Percentiles rank a stretch among this genome's conserved stretches.
Evolutionary conservation across 148 eudicot genomes (phyloP).

Genomic region (Amaranthus cruentus): DNA sequence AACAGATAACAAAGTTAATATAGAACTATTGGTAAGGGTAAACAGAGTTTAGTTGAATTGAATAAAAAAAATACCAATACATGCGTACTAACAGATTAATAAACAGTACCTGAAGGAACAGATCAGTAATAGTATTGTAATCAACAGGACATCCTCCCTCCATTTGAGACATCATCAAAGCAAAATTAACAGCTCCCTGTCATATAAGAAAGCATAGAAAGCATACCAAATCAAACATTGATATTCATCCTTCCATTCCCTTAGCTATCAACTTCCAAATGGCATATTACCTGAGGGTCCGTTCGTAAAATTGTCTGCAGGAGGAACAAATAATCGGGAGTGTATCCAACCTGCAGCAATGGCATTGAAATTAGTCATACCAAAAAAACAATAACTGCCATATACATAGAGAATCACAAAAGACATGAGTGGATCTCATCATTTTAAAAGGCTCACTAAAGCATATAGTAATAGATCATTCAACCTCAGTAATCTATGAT

Average conservation of each 20-base stretch:
- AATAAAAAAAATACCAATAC: background rate
- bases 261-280: background rate
- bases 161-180: slow-evolving; percentile 99
- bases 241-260: background rate
- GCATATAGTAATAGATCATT: no score
- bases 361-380: background rate
- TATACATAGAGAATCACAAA: background rate
- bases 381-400: background rate
- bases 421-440: background rate
- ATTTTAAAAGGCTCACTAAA: no score
- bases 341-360: slow-evolving; percentile 73
- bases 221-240: background rate
- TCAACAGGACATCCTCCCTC: slow-evolving; percentile 99
- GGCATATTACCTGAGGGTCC: slow-evolving; percentile 72
- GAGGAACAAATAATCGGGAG: slow-evolving; percentile 91
- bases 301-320: slow-evolving; percentile 91
- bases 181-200: slow-evolving; percentile 97
- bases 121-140: slow-evolving; percentile 94
- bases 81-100: background rate
- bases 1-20: background rate
- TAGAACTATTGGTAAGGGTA: background rate
- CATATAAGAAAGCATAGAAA: slow-evolving; percentile 18
- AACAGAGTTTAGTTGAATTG: background rate
- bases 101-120: slow-evolving; percentile 76
- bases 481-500: no score